Evolutionary conservation across 371 early-diverging fungal genomes (phyloP).

Genomic region (Dentiscutata heterogama): DNA sequence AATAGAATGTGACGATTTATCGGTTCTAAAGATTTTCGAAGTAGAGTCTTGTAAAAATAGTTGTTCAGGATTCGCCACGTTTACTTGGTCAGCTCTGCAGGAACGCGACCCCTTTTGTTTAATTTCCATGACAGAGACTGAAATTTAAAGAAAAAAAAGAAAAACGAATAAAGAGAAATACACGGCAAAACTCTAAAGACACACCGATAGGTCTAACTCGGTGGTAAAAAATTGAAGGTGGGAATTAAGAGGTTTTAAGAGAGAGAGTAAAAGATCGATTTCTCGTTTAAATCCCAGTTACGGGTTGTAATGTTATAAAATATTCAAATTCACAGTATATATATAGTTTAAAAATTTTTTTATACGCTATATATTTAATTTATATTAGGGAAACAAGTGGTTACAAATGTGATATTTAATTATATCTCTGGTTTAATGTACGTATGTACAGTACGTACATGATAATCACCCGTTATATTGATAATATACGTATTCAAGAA

Average conservation of each 20-base stretch:
- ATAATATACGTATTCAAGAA: no score
- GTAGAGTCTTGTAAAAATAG: not conserved
- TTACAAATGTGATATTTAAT: no score
- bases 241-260: not conserved
- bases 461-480: no score
- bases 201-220: not conserved
- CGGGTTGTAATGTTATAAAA: not conserved
- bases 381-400: no score
- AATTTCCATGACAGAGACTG: not conserved
- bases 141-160: not conserved
- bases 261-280: not conserved
- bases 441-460: no score
- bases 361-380: no score
- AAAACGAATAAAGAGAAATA: not conserved
- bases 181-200: not conserved
- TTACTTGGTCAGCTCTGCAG: not conserved
- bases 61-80: not conserved
- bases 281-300: slow-evolving; percentile 7
- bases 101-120: not conserved
- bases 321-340: no score
- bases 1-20: slow-evolving; percentile 8
- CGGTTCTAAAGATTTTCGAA: not conserved
- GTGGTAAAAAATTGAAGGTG: not conserved
- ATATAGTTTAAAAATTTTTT: no score
- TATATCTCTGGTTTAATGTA: no score